A percentile compares a stretch with the other conserved stretches of the same genome.
Conservation (phyloP, 345 rosid genomes). For the Raphanus sativus region DNA sequence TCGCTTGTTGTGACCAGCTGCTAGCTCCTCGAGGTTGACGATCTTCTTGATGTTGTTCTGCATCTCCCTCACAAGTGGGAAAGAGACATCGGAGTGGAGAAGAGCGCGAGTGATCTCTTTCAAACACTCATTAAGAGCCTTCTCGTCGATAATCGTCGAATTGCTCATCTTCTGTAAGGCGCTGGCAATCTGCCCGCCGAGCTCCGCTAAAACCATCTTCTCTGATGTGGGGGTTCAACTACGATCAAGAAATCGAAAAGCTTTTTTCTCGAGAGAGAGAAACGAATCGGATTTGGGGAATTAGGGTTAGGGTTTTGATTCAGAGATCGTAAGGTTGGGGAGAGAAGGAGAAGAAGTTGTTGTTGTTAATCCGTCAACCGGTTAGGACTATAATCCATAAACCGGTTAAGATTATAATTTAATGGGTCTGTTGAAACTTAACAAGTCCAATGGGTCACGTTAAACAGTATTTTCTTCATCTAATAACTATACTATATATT, state of each 20-base stretch:
- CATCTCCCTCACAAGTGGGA: conserved; percentile 91
- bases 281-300: conserved; percentile 8
- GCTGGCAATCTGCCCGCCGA: conserved; percentile 89
- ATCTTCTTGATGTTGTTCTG: conserved; percentile 78
- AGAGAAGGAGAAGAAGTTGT: neutral
- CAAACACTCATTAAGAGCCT: conserved; percentile 76
- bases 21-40: conserved; percentile 90
- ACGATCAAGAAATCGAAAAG: neutral
- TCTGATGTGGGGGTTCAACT: conserved; percentile 29
- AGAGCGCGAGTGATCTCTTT: conserved; percentile 94
- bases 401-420: too few relatives aligned
- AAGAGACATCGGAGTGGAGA: conserved; percentile 86
- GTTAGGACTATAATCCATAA: too few relatives aligned
- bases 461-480: too few relatives aligned
- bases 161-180: conserved; percentile 98
- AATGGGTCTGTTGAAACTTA: too few relatives aligned
- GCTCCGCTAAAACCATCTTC: conserved; percentile 82
- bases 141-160: conserved; percentile 89
- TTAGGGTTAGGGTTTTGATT: conserved; percentile 27
- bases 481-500: too few relatives aligned
- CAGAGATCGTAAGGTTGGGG: neutral
- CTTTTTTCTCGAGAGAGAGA: too few relatives aligned
- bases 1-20: conserved; percentile 82
- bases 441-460: too few relatives aligned
- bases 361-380: too few relatives aligned